Evolutionary conservation across 805 yeast species (phyloP).

Genomic region (Saturnispora besseyi): DNA sequence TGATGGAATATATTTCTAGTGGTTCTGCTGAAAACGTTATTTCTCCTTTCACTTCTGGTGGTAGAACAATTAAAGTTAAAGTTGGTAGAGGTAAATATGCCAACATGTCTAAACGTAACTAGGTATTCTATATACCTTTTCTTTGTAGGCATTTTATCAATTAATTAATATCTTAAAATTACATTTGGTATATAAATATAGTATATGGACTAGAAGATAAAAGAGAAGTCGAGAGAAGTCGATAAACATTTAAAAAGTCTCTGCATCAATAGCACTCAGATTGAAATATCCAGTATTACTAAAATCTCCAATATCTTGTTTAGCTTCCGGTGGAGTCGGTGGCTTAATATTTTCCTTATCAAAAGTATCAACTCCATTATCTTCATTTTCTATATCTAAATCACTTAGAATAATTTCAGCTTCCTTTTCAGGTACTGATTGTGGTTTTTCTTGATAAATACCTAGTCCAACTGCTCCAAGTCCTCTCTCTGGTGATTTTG

Average conservation of each 20-base stretch:
- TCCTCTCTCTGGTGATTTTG: neutral
- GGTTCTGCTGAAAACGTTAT: slow-evolving; percentile 79
- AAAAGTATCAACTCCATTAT: neutral
- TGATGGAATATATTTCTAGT: slow-evolving; percentile 91
- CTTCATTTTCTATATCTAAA: slow-evolving; percentile 12
- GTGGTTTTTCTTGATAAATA: neutral
- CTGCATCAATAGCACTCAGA: slow-evolving; percentile 8
- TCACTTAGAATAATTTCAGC: slow-evolving; percentile 2
- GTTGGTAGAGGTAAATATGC: slow-evolving; percentile 83
- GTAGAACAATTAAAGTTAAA: slow-evolving; percentile 54
- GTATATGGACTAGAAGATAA: neutral
- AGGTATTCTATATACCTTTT: neutral
- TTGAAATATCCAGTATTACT: neutral
- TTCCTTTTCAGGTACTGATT: neutral
- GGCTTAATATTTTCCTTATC: slow-evolving; percentile 9
- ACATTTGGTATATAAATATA: neutral
- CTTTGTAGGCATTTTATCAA: neutral
- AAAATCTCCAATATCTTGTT: neutral
- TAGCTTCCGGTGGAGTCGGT: neutral
- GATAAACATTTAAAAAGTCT: neutral
- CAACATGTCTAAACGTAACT: slow-evolving; percentile 30
- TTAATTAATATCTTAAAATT: neutral
- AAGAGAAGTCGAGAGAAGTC: neutral
- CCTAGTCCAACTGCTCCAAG: neutral
- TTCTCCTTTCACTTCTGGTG: slow-evolving; percentile 78